phyloP scores from a whole-genome alignment of 305 asterid species.

The Fraxinus baroniana region DNA sequence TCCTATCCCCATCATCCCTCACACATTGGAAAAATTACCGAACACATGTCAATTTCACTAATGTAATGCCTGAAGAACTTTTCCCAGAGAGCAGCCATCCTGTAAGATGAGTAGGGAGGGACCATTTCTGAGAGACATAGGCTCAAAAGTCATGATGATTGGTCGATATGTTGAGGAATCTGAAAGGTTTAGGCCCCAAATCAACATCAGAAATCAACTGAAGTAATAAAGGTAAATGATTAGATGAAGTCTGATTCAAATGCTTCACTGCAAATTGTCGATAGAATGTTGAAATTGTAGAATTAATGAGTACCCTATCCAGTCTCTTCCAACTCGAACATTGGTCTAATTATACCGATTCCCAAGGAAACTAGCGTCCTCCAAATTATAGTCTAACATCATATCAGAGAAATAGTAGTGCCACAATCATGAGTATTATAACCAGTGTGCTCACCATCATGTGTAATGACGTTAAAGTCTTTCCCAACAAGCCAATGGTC shows the following conservation, averaged over 20 bases:
- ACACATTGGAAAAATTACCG: too few species aligned
- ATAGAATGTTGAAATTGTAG: not conserved
- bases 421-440: not conserved
- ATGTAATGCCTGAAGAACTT: not conserved
- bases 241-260: not conserved
- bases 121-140: not conserved
- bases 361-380: too few species aligned
- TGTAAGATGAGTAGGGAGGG: not conserved
- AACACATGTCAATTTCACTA: not conserved
- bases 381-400: too few species aligned
- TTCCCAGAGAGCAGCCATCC: not conserved
- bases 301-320: not conserved
- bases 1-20: not conserved
- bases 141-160: not conserved
- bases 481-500: too few species aligned
- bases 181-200: not conserved
- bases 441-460: not conserved
- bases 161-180: not conserved
- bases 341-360: too few species aligned
- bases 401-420: not conserved
- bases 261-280: too few species aligned
- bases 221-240: not conserved
- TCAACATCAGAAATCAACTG: not conserved
- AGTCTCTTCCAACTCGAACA: too few species aligned
- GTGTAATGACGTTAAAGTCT: too few species aligned